A percentile compares a stretch with the other conserved stretches of the same genome.
These are phyloP conservation scores for Alternaria arbusti DNA, from an alignment of 2,329 filamentous ascomycete genomes.

Conservation along the genomic window DNA sequence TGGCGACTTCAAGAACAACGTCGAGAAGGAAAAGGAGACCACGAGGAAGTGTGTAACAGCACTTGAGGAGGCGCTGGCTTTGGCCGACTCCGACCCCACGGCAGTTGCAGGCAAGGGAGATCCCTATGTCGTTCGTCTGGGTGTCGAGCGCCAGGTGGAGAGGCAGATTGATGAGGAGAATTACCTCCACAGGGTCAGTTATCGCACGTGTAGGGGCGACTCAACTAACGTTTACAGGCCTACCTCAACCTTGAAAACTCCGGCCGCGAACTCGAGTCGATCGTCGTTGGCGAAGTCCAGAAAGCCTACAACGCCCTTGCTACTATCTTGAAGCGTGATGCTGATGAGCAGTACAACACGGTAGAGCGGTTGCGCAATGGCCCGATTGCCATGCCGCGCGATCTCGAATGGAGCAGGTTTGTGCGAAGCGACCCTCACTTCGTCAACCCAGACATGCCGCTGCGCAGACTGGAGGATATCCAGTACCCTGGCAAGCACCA, in stretches of 20 bases:
- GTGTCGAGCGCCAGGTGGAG: constrained; percentile 88
- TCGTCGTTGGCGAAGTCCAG: constrained; percentile 96
- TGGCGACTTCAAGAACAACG: constrained; percentile 94
- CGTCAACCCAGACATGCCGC: constrained; percentile 80
- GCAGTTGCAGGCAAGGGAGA: constrained; percentile 84
- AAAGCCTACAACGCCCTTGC: constrained; percentile 96
- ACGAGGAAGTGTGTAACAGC: constrained; percentile 80
- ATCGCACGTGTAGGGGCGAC: constrained; percentile 4
- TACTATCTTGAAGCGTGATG: constrained; percentile 88
- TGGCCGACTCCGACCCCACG: constrained; percentile 78
- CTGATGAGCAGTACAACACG: constrained; percentile 77
- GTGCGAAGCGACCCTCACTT: constrained; percentile 83
- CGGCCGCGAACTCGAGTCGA: constrained; percentile 91
- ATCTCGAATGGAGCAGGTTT: constrained; percentile 87
- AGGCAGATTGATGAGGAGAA: constrained; percentile 96
- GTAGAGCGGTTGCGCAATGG: constrained; percentile 83
- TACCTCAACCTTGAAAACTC: constrained; percentile 94
- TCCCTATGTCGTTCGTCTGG: constrained; percentile 84
- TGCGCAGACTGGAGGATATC: constrained; percentile 81
- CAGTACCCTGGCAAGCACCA: constrained; percentile 91
- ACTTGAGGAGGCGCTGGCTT: constrained; percentile 81
- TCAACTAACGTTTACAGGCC: constrained; percentile 62
- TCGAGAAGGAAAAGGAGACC: constrained; percentile 90
- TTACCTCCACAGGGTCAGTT: constrained; percentile 83
- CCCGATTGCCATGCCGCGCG: constrained; percentile 90